Evolutionary conservation across 2,329 filamentous ascomycete species (phyloP).

Genomic region (Aspergillus viridinutans): DNA sequence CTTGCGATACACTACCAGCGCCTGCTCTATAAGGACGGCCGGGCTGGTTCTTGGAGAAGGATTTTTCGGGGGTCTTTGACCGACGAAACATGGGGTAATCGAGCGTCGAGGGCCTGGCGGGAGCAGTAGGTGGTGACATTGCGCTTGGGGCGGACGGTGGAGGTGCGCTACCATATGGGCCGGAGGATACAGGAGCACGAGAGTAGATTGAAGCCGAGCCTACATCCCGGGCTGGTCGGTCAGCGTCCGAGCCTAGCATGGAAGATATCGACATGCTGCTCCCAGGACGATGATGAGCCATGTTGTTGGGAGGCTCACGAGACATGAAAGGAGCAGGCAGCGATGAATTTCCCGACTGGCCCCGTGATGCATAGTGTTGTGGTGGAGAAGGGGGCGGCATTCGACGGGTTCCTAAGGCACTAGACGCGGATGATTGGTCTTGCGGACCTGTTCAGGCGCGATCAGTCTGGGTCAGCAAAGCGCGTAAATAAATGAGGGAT

Average conservation of each 20-base stretch:
- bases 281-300: slow-evolving; percentile 53
- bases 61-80: slow-evolving; percentile 70
- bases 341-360: slow-evolving; percentile 36
- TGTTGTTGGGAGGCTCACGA: slow-evolving; percentile 53
- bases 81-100: slow-evolving; percentile 62
- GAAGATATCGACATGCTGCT: slow-evolving; percentile 73
- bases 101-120: slow-evolving; percentile 43
- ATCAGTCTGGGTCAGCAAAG: slow-evolving; percentile 10
- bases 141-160: slow-evolving; percentile 31
- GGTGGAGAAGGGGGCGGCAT: slow-evolving; percentile 52
- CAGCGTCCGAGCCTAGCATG: slow-evolving; percentile 57
- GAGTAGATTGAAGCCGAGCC: slow-evolving; percentile 45
- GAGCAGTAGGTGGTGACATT: slow-evolving; percentile 43
- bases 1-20: slow-evolving; percentile 29
- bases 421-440: slow-evolving; percentile 29
- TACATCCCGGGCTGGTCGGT: slow-evolving; percentile 45
- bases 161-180: slow-evolving; percentile 30
- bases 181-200: slow-evolving; percentile 38
- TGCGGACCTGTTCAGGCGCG: slow-evolving; percentile 19
- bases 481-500: neutral
- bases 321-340: slow-evolving; percentile 39
- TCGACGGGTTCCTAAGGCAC: slow-evolving; percentile 37
- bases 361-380: slow-evolving; percentile 43
- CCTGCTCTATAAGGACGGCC: slow-evolving; percentile 35
- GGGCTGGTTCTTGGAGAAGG: slow-evolving; percentile 47